A percentile compares a stretch with the other conserved stretches of the same genome.
Conservation (phyloP, 441 rosid genomes). For the Brassica hybrid region DNA sequence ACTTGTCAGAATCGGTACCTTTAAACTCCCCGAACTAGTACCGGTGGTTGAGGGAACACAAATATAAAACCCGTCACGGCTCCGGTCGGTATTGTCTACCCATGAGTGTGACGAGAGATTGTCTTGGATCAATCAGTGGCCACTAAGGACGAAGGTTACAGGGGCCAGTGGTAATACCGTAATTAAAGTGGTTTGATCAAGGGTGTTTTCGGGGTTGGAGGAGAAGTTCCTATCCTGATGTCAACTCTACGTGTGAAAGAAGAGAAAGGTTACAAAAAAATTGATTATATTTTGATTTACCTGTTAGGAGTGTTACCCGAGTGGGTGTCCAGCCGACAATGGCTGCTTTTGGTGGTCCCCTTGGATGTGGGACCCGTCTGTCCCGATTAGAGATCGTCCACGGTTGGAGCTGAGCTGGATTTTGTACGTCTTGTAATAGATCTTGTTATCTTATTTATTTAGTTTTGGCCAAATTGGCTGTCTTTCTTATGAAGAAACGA, state of each 20-base stretch:
- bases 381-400: constrained; percentile 39
- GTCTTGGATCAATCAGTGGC: constrained; percentile 44
- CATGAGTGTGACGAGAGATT: constrained; percentile 39
- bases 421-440: constrained; percentile 31
- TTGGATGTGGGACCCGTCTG: constrained; percentile 24
- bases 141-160: constrained; percentile 27
- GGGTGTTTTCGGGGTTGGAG: constrained; percentile 30
- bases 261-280: constrained; percentile 12
- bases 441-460: constrained; percentile 30
- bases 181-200: background rate
- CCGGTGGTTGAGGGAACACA: constrained; percentile 45
- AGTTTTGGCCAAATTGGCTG: constrained; percentile 31
- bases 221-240: constrained; percentile 41
- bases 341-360: constrained; percentile 43
- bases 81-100: constrained; percentile 40
- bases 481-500: constrained; percentile 29
- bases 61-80: constrained; percentile 39
- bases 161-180: constrained; percentile 36
- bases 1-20: constrained; percentile 39
- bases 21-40: constrained; percentile 29
- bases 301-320: constrained; percentile 31
- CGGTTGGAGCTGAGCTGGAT: constrained; percentile 45
- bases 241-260: constrained; percentile 47
- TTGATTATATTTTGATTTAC: background rate
- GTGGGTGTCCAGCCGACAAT: constrained; percentile 47